These are phyloP conservation scores for Chalaropsis ovoidea DNA, from an alignment of 2,329 filamentous ascomycete species.

Conservation along the genomic window DNA sequence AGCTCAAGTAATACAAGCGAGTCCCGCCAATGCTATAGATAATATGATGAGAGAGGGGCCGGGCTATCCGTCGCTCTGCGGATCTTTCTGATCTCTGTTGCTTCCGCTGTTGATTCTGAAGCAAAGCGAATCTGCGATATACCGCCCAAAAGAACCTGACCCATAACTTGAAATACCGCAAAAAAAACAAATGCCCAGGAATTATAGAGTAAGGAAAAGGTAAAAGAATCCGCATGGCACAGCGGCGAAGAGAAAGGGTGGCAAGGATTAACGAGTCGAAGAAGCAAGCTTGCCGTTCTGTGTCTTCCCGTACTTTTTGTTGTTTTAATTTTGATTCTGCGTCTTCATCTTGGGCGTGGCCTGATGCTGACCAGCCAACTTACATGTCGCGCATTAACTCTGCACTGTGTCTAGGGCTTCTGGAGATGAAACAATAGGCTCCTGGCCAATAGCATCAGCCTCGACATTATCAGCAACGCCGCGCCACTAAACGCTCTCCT, in stretches of 20 bases:
- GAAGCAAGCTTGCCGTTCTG: neutral
- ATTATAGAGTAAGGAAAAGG: neutral
- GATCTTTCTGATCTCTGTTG: neutral
- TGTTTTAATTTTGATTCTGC: neutral
- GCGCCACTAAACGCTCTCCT: constrained; percentile 4
- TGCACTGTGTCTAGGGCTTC: neutral
- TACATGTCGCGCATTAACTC: neutral
- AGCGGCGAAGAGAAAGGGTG: neutral
- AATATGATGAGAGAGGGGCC: neutral
- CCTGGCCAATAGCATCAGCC: neutral
- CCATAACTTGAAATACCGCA: neutral
- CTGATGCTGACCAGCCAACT: neutral
- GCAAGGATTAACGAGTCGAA: neutral
- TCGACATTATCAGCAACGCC: neutral
- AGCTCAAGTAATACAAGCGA: neutral
- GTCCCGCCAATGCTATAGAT: neutral
- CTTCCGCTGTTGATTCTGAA: neutral
- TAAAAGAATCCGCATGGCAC: neutral
- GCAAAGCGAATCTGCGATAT: constrained; percentile 1
- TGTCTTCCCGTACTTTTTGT: neutral
- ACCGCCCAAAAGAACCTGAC: neutral
- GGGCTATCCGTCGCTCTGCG: neutral
- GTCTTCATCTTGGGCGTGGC: neutral
- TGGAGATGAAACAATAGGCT: neutral
- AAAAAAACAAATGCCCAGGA: neutral